These are phyloP conservation scores for Hypoxylon sp. DNA, from an alignment of 2,329 filamentous ascomycete genomes.

Conservation along the genomic window DNA sequence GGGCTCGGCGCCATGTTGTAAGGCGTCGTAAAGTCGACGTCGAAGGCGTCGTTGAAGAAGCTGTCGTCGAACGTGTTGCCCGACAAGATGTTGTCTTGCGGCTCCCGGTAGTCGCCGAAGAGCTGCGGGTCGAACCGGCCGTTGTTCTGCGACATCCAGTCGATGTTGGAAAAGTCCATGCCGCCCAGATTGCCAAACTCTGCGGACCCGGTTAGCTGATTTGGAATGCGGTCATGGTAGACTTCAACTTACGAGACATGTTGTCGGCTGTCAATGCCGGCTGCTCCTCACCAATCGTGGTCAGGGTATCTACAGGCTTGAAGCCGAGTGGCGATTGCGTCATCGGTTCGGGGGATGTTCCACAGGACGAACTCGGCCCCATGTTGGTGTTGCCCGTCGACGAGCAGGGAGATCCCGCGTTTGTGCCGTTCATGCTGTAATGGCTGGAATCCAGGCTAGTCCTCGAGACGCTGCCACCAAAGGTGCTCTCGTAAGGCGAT, in stretches of 20 bases:
- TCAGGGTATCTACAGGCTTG: conserved; percentile 68
- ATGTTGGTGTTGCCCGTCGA: conserved; percentile 65
- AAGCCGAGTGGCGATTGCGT: conserved; percentile 74
- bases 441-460: conserved; percentile 60
- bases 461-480: conserved; percentile 56
- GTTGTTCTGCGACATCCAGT: conserved; percentile 82
- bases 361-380: conserved; percentile 71
- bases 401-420: conserved; percentile 70
- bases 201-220: conserved; percentile 31
- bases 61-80: conserved; percentile 74
- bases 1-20: conserved; percentile 71
- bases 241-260: conserved; percentile 57
- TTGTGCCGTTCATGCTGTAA: conserved; percentile 58
- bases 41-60: conserved; percentile 79
- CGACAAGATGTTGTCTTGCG: conserved; percentile 79
- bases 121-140: conserved; percentile 90
- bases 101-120: conserved; percentile 91
- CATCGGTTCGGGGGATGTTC: conserved; percentile 79
- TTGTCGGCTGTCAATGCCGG: conserved; percentile 51
- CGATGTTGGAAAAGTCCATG: conserved; percentile 65
- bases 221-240: conserved; percentile 42
- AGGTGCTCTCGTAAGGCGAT: conserved; percentile 53
- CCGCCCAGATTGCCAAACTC: conserved; percentile 51
- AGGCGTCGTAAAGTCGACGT: conserved; percentile 80
- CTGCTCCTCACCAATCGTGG: conserved; percentile 73